Base-by-base conservation (phyloP, 2,329 filamentous ascomycete genomes). In the Botrytis hyacinthi region DNA sequence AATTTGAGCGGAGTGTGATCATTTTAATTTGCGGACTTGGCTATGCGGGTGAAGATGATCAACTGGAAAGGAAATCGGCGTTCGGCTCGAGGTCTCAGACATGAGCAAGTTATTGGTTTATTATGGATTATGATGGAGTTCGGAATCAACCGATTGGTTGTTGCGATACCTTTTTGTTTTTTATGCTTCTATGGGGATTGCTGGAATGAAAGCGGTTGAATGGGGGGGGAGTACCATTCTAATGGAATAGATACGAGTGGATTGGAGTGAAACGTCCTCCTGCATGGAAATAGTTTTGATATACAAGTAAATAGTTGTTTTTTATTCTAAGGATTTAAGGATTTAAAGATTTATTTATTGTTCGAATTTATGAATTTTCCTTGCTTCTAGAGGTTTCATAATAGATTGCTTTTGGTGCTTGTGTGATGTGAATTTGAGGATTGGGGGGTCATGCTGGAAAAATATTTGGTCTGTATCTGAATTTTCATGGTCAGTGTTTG, bases 161-260 rank as follows among this genome's bases (percentile, higher is more conserved):
- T 57, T 54, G 35, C 65, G 65, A 68, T 68, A 68, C 65, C 65
- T 57, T 54, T 68, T 68, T 68, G 46, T 54, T 63, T 63, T 68
- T 68, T 68, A 37, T 29, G 7, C 16, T 54, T 67, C 35, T 66
- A 61, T 18, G 44, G 4, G 46, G 44, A 44, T 29, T 22, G 26
- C 18, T 40, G 46, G 32, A 37, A n/a, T 48, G 63, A 8, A 10
- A 51, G n/a, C n/a, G n/a, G n/a, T 9, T 29, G 51, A 57, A 57
- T 57, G n/a, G 51, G n/a, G 51, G n/a, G n/a, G 6, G n/a, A 54
- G 3, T 18, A 16, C 14, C n/a, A 57, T 57, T 9, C 14, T 18
- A 14, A 46, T 54, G 42, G 20, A 48, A 48, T 66, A 26, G 20
- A 35, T 26, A 29, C 29, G 44, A 48, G 29, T 66, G 6, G 29